These are phyloP conservation scores for Suillus placidus DNA, from an alignment of 768 basidiomycete species.

Conservation along the genomic window DNA sequence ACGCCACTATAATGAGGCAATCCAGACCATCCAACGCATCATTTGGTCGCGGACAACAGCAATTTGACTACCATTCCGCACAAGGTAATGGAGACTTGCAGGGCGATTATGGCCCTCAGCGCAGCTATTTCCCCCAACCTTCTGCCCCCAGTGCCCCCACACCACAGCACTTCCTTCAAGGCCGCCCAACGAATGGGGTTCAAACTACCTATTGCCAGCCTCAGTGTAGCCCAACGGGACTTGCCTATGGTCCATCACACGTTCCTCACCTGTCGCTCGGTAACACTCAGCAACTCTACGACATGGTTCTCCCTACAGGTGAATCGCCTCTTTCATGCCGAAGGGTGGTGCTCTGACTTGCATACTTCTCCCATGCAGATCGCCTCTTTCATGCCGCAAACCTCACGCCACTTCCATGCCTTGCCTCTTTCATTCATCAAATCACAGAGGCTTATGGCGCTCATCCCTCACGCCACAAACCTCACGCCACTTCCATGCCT, in stretches of 20 bases:
- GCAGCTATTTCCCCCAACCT: conserved; percentile 52
- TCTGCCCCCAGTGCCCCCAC: conserved; percentile 43
- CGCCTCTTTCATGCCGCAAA: too few species aligned
- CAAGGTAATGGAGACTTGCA: conserved; percentile 34
- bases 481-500: too few species aligned
- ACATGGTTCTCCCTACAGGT: conserved; percentile 65
- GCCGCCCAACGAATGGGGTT: conserved; percentile 52
- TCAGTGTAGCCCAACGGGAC: conserved; percentile 57
- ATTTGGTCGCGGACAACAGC: conserved; percentile 55
- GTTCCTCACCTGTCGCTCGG: conserved; percentile 72
- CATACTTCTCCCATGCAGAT: too few species aligned
- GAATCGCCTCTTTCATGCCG: too few species aligned
- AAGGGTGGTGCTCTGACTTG: too few species aligned
- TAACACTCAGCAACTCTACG: conserved; percentile 76
- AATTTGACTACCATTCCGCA: conserved; percentile 53
- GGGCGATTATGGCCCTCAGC: conserved; percentile 60
- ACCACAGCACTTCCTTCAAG: conserved; percentile 51
- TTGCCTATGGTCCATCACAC: conserved; percentile 56
- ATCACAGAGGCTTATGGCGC: too few species aligned
- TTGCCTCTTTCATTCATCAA: too few species aligned
- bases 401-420: too few species aligned
- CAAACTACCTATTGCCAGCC: conserved; percentile 62
- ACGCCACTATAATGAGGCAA: too few species aligned
- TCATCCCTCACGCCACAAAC: too few species aligned
- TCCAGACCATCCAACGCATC: conserved; percentile 47